These are phyloP conservation scores for Phaeosphaeriaceae sp. DNA, from an alignment of 2,329 filamentous ascomycete genomes.

Conservation along the genomic window DNA sequence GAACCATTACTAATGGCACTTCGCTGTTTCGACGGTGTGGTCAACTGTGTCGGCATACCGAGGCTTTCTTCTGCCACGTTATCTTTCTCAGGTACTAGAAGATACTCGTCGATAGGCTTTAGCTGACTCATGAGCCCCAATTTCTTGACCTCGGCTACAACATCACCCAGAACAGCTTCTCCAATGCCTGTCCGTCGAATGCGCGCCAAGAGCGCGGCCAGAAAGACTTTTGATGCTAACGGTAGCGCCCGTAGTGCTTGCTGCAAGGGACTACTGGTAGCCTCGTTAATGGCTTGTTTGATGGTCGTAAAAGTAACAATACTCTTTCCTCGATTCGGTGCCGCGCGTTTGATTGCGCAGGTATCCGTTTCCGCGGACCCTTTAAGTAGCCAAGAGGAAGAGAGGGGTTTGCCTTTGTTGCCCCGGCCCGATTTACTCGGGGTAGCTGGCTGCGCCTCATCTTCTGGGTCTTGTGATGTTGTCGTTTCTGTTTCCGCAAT, in stretches of 20 bases:
- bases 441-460: constrained; percentile 59
- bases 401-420: constrained; percentile 37
- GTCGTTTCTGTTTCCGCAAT: constrained; percentile 79
- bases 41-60: constrained; percentile 11
- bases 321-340: constrained; percentile 40
- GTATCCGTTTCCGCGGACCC: constrained; percentile 27
- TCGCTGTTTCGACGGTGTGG: constrained; percentile 24
- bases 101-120: constrained; percentile 65
- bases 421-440: constrained; percentile 64
- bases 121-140: constrained; percentile 68
- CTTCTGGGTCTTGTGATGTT: constrained; percentile 37
- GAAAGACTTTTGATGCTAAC: constrained; percentile 80
- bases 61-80: constrained; percentile 21
- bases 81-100: constrained; percentile 56
- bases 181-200: constrained; percentile 82
- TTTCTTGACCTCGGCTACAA: constrained; percentile 82
- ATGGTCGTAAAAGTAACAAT: constrained; percentile 91
- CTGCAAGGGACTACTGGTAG: constrained; percentile 89
- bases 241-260: constrained; percentile 85
- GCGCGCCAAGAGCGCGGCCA: constrained; percentile 80
- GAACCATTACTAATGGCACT: constrained; percentile 20
- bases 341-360: constrained; percentile 33
- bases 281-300: constrained; percentile 93
- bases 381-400: constrained; percentile 23
- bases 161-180: constrained; percentile 87